Evolutionary conservation across 2,329 filamentous ascomycete genomes (phyloP).

Genomic region (Pseudodiploospora longispora): DNA sequence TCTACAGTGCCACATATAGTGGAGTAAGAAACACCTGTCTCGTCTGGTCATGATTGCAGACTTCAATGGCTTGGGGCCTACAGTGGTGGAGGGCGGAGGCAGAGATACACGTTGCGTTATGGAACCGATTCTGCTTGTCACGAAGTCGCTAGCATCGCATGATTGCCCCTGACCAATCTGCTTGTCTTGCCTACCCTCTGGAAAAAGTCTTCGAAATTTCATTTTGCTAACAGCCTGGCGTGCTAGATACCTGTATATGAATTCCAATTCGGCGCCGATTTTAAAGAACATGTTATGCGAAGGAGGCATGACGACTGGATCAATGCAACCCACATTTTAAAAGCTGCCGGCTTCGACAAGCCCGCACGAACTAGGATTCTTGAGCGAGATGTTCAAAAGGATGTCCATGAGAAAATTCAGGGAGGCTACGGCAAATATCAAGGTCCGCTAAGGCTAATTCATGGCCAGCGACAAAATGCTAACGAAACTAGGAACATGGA

Average conservation of each 20-base stretch:
- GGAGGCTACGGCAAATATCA: constrained; percentile 99
- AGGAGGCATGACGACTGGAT: constrained; percentile 92
- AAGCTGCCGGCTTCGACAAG: constrained; percentile 95
- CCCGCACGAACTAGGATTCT: constrained; percentile 89
- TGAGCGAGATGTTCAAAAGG: constrained; percentile 94
- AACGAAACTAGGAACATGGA: constrained; percentile 70
- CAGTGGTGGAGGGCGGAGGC: neutral
- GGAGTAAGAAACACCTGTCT: constrained; percentile 39
- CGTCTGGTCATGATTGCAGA: neutral
- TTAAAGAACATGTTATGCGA: constrained; percentile 89
- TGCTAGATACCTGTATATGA: constrained; percentile 87
- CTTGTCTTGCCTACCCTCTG: neutral
- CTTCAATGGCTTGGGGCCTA: neutral
- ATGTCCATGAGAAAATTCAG: constrained; percentile 94
- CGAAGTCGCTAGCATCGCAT: too few relatives aligned
- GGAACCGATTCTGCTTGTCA: too few relatives aligned
- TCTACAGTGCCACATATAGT: constrained; percentile 63
- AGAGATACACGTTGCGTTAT: too few relatives aligned
- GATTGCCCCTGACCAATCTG: neutral
- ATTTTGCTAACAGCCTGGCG: constrained; percentile 1
- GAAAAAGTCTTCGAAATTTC: neutral
- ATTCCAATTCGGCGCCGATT: constrained; percentile 72
- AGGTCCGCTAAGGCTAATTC: constrained; percentile 40
- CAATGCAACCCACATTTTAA: constrained; percentile 98
- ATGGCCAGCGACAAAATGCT: constrained; percentile 2